A percentile compares a stretch with the other conserved stretches of the same genome.
Conservation (phyloP, 2,329 filamentous ascomycete genomes). For the Botryosphaeria dothidea region DNA sequence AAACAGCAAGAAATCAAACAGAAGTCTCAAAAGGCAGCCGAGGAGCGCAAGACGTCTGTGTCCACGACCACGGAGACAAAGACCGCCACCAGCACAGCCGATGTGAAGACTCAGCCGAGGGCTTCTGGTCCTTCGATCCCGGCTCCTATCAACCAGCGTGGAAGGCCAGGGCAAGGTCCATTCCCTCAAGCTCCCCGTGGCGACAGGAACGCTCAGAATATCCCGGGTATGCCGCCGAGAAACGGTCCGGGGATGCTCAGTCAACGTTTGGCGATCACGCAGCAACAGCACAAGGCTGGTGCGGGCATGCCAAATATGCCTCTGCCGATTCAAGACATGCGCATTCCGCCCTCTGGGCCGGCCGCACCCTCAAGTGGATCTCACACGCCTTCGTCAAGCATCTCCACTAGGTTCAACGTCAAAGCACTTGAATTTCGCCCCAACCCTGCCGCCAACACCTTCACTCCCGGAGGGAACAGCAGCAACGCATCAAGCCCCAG, state of each 20-base stretch:
- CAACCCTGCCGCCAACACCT: conserved; percentile 75
- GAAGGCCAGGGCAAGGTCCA: conserved; percentile 2
- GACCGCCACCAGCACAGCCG: conserved; percentile 34
- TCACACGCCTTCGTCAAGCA: conserved; percentile 56
- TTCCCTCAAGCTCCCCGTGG: conserved; percentile 17
- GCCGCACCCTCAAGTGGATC: conserved; percentile 51
- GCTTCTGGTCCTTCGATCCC: conserved; percentile 31
- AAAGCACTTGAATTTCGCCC: conserved; percentile 78
- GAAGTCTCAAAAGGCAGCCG: conserved; percentile 76
- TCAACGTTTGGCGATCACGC: conserved; percentile 53
- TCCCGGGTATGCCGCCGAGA: conserved; percentile 41
- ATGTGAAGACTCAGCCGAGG: conserved; percentile 35
- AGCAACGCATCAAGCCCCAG: conserved; percentile 73
- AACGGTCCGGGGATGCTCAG: conserved; percentile 48
- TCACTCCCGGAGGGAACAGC: conserved; percentile 67
- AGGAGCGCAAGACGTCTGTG: conserved; percentile 48
- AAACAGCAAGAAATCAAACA: conserved; percentile 94
- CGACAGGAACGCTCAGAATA: conserved; percentile 33
- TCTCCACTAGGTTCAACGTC: conserved; percentile 60
- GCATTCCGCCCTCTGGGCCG: conserved; percentile 73
- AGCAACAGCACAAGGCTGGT: conserved; percentile 52
- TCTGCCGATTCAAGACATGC: conserved; percentile 64
- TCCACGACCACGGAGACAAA: conserved; percentile 34
- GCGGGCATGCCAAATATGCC: conserved; percentile 51
- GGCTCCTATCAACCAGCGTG: conserved; percentile 23